Evolutionary conservation across 2,329 filamentous ascomycete species (phyloP).

Genomic region (Cercospora beticola): DNA sequence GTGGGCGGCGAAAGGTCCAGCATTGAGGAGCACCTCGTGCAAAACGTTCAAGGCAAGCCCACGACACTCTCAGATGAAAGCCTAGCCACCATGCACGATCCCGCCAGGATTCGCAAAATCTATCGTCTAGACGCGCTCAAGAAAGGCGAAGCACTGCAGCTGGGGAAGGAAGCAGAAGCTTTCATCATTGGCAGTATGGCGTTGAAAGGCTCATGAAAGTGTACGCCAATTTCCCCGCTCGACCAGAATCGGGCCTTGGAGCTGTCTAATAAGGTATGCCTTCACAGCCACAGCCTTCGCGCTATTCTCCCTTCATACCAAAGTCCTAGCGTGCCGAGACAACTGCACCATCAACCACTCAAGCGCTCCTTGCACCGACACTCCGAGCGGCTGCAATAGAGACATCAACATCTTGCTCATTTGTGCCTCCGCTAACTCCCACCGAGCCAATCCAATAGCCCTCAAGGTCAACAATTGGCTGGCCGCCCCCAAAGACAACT

Average conservation of each 20-base stretch:
- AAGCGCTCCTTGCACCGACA: constrained; percentile 1
- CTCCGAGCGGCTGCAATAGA: constrained; percentile 11
- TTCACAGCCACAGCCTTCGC: not conserved
- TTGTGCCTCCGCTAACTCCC: constrained; percentile 34
- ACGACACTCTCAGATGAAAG: constrained; percentile 62
- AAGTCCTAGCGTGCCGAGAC: not conserved
- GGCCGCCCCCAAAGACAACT: constrained; percentile 34
- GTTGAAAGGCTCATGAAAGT: constrained; percentile 58
- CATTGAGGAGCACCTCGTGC: constrained; percentile 60
- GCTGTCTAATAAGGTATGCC: not conserved
- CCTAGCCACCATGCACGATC: constrained; percentile 62
- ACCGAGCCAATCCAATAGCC: constrained; percentile 34
- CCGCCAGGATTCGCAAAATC: constrained; percentile 72
- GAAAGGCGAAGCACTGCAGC: constrained; percentile 33
- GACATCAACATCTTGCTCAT: constrained; percentile 29
- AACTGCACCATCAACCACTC: not conserved
- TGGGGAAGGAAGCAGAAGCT: constrained; percentile 59
- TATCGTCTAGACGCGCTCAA: constrained; percentile 71
- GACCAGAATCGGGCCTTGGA: not conserved
- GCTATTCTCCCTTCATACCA: not conserved
- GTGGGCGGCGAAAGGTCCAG: constrained; percentile 52
- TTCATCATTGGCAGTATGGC: constrained; percentile 71
- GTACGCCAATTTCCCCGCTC: not conserved
- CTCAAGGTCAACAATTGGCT: constrained; percentile 31
- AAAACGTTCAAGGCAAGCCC: constrained; percentile 61